Conservation (phyloP, 2,329 filamentous ascomycete species). For the Teratosphaeria zuluensis region DNA sequence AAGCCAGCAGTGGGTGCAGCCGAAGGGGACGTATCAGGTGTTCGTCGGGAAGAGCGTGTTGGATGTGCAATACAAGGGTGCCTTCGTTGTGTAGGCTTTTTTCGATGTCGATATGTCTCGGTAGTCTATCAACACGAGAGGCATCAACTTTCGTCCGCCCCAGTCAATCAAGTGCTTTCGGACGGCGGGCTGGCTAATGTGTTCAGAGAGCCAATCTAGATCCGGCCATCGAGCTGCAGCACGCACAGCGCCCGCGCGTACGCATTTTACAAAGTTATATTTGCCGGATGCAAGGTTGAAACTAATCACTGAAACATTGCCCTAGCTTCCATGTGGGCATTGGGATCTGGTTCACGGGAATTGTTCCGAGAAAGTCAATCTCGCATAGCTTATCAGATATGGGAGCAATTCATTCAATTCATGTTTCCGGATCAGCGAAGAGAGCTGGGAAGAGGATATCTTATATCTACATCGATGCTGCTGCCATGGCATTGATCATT, state of each 20-base stretch:
- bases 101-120: background rate
- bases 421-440: too few relatives aligned
- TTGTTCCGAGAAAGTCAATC: background rate
- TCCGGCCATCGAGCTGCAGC: too few relatives aligned
- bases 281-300: background rate
- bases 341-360: background rate
- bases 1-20: slow-evolving; percentile 9
- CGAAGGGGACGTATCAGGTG: slow-evolving; percentile 11
- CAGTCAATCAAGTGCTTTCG: too few relatives aligned
- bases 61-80: slow-evolving; percentile 2
- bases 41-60: slow-evolving; percentile 9
- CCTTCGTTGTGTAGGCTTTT: background rate
- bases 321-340: too few relatives aligned
- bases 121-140: background rate
- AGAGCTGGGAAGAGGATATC: too few relatives aligned
- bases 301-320: too few relatives aligned
- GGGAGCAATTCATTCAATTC: too few relatives aligned
- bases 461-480: too few relatives aligned
- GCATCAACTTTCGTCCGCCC: too few relatives aligned
- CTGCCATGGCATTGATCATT: too few relatives aligned
- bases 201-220: too few relatives aligned
- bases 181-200: too few relatives aligned
- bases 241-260: background rate
- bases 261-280: background rate
- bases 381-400: background rate